phyloP scores from a whole-genome alignment of 495 filamentous ascomycete genomes.

The Penicillium samsonianum region DNA sequence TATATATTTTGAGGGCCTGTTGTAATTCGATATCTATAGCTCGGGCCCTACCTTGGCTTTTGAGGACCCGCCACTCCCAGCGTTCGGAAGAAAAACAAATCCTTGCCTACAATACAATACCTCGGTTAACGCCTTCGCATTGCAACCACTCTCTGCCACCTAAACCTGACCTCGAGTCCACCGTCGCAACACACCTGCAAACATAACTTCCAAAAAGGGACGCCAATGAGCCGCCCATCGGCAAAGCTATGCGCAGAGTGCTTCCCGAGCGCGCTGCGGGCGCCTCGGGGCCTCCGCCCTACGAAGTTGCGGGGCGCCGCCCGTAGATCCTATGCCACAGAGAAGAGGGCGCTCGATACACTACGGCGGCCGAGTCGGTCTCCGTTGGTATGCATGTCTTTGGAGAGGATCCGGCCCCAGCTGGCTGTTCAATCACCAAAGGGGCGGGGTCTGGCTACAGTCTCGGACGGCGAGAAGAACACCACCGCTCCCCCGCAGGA shows the following conservation, averaged over 20 bases:
- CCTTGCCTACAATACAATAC: constrained; percentile 19
- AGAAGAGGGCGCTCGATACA: constrained; percentile 9
- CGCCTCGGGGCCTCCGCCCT: constrained; percentile 25
- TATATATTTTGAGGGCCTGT: constrained; percentile 3
- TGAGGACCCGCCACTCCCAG: not conserved
- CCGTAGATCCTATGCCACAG: constrained; percentile 14
- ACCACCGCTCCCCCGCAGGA: constrained; percentile 23
- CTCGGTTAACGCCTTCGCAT: constrained; percentile 29
- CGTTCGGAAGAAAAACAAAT: constrained; percentile 25
- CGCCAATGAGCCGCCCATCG: constrained; percentile 37
- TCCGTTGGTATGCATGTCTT: not conserved
- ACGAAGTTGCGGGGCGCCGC: constrained; percentile 20
- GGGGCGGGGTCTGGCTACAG: constrained; percentile 24
- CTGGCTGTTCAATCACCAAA: constrained; percentile 12
- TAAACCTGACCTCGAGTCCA: constrained; percentile 4
- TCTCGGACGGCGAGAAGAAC: constrained; percentile 11
- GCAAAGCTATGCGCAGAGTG: constrained; percentile 39
- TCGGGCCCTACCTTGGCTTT: not conserved
- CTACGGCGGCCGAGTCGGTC: constrained; percentile 3
- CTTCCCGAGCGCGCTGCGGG: constrained; percentile 34
- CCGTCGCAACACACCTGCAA: constrained; percentile 7
- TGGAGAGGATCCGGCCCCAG: constrained; percentile 1
- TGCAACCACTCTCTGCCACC: constrained; percentile 9
- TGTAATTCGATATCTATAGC: not conserved
- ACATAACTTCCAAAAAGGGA: constrained; percentile 3